These are phyloP conservation scores for Exophiala alcalophila DNA, from an alignment of 2,329 filamentous ascomycete species.

Conservation along the genomic window DNA sequence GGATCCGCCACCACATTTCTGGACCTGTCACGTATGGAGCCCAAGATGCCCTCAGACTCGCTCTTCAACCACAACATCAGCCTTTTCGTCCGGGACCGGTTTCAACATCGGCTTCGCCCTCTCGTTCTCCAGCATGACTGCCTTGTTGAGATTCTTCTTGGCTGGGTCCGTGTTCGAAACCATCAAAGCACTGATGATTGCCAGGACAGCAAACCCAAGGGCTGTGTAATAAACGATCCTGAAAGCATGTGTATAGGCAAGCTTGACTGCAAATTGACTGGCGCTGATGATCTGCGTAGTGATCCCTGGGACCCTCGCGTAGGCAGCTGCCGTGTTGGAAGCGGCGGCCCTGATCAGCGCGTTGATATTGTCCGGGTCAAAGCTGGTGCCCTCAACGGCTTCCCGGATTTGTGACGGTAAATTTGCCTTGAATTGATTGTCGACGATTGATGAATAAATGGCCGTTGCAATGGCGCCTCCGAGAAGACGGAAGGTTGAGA, in stretches of 20 bases:
- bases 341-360: constrained; percentile 38
- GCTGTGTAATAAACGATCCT: constrained; percentile 40
- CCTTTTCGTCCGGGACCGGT: background rate
- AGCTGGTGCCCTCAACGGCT: constrained; percentile 39
- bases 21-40: no score
- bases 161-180: constrained; percentile 10
- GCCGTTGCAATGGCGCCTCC: constrained; percentile 29
- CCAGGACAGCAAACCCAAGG: constrained; percentile 25
- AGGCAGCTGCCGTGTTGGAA: constrained; percentile 33
- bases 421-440: constrained; percentile 18
- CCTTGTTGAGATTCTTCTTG: constrained; percentile 20
- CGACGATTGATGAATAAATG: constrained; percentile 31
- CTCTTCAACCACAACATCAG: background rate
- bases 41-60: background rate
- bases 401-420: constrained; percentile 21
- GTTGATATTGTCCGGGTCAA: constrained; percentile 36
- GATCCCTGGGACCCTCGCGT: constrained; percentile 36
- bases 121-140: constrained; percentile 19
- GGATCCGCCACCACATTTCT: no score
- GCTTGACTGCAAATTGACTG: constrained; percentile 38
- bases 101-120: background rate
- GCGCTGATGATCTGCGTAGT: constrained; percentile 36
- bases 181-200: constrained; percentile 14
- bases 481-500: constrained; percentile 31
- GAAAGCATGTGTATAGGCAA: constrained; percentile 45